Base-by-base conservation (phyloP, 1,284 basidiomycete species). In the Neolentinus lepideus region DNA sequence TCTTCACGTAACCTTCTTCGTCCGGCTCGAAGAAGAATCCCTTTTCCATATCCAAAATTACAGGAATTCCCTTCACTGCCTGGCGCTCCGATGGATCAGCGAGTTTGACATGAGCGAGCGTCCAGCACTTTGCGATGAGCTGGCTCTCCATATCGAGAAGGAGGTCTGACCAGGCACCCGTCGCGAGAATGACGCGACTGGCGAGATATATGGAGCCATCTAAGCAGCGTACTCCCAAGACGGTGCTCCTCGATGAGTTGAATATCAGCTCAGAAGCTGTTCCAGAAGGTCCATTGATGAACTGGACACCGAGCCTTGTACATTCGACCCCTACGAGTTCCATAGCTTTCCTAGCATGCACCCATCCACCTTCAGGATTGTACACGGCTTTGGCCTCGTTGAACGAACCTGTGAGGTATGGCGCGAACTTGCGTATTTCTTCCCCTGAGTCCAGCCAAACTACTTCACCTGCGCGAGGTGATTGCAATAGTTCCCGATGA, bases 21-120 rank as follows among this genome's bases (percentile, higher is more conserved):
- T 57, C 51, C 12, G 58, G 58, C 51, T 57, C 56, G 35, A 57
- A 55, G 56, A 57, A 59, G 35, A 57, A 57, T 29, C 56, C 58
- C 16, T 57, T 36, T n/a, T 59, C 56, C 31, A 55, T 45, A 52
- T 59, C 55, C 24, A 57, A 56, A 8, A 59, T 54, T 19, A 59
- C 58, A 8, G 58, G 58, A 45, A 53, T 55, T 16, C 48, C 54
- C 24, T 51, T 50, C 21, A 48, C 52, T 4, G 38, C 38, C 26
- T 54, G 29, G 35, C 53, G 35, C 8, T 38, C 56, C 43, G 55
- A 56, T n/a, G 55, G 54, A 6, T 54, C 51, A 1, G 58, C 50
- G 2, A 59, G 52, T 36, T 58, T 48, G 26, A 59, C 58, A 35
- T 59, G 57, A 4, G 56, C 56, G 24, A 55, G 53, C 14, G 53